Base-by-base conservation (phyloP, 192 early-diverging fungal species). In the Helicostylum pulchrum region DNA sequence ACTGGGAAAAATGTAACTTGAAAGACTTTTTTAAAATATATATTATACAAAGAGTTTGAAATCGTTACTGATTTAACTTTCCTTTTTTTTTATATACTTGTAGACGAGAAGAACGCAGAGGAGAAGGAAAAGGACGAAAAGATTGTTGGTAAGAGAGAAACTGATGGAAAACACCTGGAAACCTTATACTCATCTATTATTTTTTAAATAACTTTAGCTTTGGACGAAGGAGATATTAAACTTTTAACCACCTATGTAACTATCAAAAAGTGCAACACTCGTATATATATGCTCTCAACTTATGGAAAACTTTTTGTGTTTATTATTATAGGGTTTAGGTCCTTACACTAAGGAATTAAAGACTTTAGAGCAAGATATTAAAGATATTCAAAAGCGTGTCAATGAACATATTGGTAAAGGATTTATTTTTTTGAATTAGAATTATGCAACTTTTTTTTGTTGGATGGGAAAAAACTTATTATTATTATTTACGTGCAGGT, bases 1-100 rank as follows among this genome's bases (percentile, higher is more conserved):
- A 95, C 78, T 99, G 97, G 97, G 97, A 99, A 78, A 97, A 97
- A 80, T 97, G 92, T 97, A 90, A 54, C 82, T 53, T 47, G 12
- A 39, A 39, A 26, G 26, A 26, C 26, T 26, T 26, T 26, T 26
- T 26, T n/a, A n/a, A 26, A 2, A 26, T 26, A 26, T 26, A 26
- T 26, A 26, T 26, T 26, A 26, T 2, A 2, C 26, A 26, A 26
- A 26, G 26, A 26, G 26, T 26, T n/a, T 26, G 26, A 26, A 0
- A 26, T 26, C 4, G 36, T 39, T 39, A 17, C 6, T n/a, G 0
- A 50, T 43, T 11, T 48, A 15, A 31, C 30, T 61, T 17, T 21
- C 1, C 12, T 2, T 39, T 31, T 15, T 19, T 10, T 39, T 50
- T 55, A 1, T 17, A 20, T 31, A 44, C 7, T 60, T 61, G 10